Base-by-base conservation (phyloP, 345 rosid species). In the Syzygium oleosum region DNA sequence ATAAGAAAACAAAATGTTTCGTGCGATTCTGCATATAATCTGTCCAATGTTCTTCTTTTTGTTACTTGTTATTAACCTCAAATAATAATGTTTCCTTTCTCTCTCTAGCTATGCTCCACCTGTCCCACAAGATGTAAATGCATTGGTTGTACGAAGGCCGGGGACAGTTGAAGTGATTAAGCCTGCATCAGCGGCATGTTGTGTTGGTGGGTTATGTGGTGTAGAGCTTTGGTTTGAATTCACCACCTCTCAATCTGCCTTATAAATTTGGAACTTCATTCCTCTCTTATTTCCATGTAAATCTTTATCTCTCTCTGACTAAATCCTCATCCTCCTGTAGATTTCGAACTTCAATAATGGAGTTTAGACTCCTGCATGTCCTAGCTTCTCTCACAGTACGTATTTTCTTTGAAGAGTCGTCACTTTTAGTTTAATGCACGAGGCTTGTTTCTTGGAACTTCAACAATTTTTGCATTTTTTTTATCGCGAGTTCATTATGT, bases 131-230 rank as follows among this genome's bases (percentile, higher is more conserved):
- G 65, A 52, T 27, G 23, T 27, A 83, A 52, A 78, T 27, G 68
- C 89, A 94, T 91, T 91, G 91, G 78, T 31, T 84, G 52, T 56
- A 49, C 65, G 85, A 27, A 78, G 53, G 88, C 68, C 93, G 29
- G 89, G 85, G 93, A 84, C 92, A 90, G 95, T 91, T 93, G 91
- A 85, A 84, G 89, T 61, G n/a, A 89, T 94, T 87, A 89, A 78
- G 61, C 83, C 49, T 73, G 83, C 49, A n/a, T 38, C 21, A 5
- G 86, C 31, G 12, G 59, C 17, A n/a, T 41, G 43, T 85, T 84
- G 46, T n/a, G 91, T 52, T 87, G 90, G 49, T 51, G 19, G 25
- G 63, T 52, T 31, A 19, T 7, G 59, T 53, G 55, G 41, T n/a
- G 54, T n/a, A 31, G 5, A n/a, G 38, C 85, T n/a, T 17, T 51